A percentile compares a stretch with the other conserved stretches of the same genome.
Evolutionary conservation across 1,139 yeast species (phyloP).

Genomic region (Saccharomyces hybrid): DNA sequence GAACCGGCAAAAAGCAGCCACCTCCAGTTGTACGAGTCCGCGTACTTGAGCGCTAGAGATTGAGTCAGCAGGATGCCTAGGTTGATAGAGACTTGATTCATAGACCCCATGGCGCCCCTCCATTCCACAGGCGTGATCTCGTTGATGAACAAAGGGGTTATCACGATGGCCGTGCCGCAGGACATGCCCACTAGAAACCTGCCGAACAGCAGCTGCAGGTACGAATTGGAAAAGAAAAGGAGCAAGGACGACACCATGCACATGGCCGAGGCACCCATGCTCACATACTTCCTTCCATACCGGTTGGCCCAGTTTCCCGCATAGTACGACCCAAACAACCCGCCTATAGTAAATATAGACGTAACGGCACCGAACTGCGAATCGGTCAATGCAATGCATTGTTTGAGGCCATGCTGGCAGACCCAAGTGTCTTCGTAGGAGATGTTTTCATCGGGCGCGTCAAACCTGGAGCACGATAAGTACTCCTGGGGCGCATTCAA

Average conservation of each 20-base stretch:
- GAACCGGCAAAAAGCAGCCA: conserved; percentile 54
- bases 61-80: conserved; percentile 79
- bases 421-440: conserved; percentile 26
- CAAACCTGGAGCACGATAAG: conserved; percentile 40
- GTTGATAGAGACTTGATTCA: conserved; percentile 82
- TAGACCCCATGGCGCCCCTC: conserved; percentile 75
- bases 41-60: conserved; percentile 58
- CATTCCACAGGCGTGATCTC: conserved; percentile 65
- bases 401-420: conserved; percentile 26
- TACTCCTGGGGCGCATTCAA: conserved; percentile 73
- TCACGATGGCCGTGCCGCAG: conserved; percentile 82
- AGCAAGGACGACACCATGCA: conserved; percentile 63
- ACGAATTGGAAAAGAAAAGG: conserved; percentile 48
- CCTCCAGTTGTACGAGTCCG: conserved; percentile 67
- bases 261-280: conserved; percentile 47
- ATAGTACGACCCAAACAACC: conserved; percentile 65
- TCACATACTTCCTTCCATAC: conserved; percentile 56
- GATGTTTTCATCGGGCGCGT: conserved; percentile 13
- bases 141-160: conserved; percentile 71
- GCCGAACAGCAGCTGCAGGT: conserved; percentile 48
- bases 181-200: conserved; percentile 74
- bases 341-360: conserved; percentile 80
- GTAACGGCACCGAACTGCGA: conserved; percentile 74
- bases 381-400: conserved; percentile 57
- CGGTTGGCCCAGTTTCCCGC: conserved; percentile 66